Conservation (phyloP, 768 basidiomycete genomes). For the Chalciporus pseudorubinellus region DNA sequence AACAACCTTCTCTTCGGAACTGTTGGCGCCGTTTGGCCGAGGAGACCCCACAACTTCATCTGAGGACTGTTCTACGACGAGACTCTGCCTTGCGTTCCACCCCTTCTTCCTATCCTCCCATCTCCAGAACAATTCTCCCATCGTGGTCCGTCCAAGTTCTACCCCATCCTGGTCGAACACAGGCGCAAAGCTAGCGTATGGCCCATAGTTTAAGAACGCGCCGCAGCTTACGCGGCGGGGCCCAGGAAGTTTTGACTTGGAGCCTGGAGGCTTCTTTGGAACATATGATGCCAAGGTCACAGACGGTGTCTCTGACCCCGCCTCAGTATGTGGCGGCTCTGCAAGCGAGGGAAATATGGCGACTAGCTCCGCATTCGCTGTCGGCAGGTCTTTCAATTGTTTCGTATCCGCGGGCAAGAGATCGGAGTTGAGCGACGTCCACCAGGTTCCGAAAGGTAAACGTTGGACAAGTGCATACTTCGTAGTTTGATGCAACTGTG, state of each 20-base stretch:
- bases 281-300: constrained; percentile 61
- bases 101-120: constrained; percentile 43
- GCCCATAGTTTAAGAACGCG: constrained; percentile 76
- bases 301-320: constrained; percentile 20
- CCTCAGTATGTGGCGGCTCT: constrained; percentile 28
- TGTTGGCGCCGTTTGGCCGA: constrained; percentile 14
- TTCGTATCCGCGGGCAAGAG: constrained; percentile 36
- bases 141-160: constrained; percentile 58
- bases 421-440: constrained; percentile 65
- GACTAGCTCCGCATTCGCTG: constrained; percentile 74
- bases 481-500: constrained; percentile 33
- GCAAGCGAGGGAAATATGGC: constrained; percentile 67
- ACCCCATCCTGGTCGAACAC: constrained; percentile 75
- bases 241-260: constrained; percentile 42
- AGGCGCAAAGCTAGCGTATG: constrained; percentile 74
- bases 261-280: constrained; percentile 39
- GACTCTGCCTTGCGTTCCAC: constrained; percentile 25
- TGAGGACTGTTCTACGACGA: background rate
- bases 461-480: constrained; percentile 79
- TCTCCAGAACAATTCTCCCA: constrained; percentile 59
- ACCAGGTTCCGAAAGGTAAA: constrained; percentile 74
- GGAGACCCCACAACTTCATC: constrained; percentile 1
- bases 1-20: constrained; percentile 1
- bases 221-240: constrained; percentile 61
- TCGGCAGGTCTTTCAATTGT: constrained; percentile 49